Evolutionary conservation across 257 asterid genomes (phyloP).

Genomic region (Apocynum venetum): DNA sequence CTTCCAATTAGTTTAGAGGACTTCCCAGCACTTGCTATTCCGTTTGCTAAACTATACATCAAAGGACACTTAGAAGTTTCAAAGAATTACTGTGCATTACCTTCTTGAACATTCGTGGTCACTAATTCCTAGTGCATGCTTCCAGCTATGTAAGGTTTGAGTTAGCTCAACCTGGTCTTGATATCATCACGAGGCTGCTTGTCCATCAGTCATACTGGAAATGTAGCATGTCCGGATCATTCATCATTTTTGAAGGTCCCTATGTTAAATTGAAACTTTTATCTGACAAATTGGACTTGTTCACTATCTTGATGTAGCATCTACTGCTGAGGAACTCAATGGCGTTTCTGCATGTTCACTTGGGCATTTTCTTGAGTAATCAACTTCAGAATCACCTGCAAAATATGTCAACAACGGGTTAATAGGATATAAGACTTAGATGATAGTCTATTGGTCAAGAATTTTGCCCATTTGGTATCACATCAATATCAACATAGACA

Average conservation of each 20-base stretch:
- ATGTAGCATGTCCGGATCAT: background rate
- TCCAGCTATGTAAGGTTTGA: background rate
- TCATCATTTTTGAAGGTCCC: background rate
- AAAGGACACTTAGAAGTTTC: background rate
- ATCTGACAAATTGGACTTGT: background rate
- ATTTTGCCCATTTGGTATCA: background rate
- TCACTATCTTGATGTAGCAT: constrained; percentile 19
- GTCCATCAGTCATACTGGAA: background rate
- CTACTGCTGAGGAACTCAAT: constrained; percentile 30
- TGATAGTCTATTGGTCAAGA: background rate
- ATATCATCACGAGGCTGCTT: background rate
- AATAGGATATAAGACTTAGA: background rate
- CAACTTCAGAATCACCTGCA: constrained; percentile 48
- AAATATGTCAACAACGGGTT: background rate
- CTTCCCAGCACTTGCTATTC: background rate
- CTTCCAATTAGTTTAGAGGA: background rate
- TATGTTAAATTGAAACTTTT: background rate
- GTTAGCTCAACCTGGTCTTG: constrained; percentile 1
- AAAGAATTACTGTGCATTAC: constrained; percentile 14
- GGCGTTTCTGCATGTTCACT: constrained; percentile 27
- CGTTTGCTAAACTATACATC: background rate
- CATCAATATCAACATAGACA: background rate
- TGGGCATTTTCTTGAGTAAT: constrained; percentile 25
- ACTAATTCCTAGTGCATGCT: background rate
- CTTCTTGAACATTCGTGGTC: background rate